Evolutionary conservation across 139 green algal species (phyloP), one percentile per base, ranked within the genome.

Genomic region (Coelastrella sp.): DNA sequence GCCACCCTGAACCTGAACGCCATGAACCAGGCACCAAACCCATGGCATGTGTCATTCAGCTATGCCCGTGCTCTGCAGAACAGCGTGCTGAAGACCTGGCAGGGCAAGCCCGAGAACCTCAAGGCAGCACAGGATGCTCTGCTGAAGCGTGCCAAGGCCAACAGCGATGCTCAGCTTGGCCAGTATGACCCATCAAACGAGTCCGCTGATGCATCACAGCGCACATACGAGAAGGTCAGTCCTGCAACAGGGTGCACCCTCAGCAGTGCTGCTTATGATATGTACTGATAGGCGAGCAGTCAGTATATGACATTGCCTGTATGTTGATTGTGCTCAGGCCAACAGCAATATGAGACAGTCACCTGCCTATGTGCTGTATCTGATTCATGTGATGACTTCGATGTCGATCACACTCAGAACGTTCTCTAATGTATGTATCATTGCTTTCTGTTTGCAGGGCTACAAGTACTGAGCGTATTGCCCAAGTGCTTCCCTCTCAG

Each of bases 11-110:
- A 99, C 96, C 92, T 99, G 72, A 99, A 99, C 91, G 97, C 96
- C 90, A 99, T 99, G 97, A 99, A 99, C 97, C 93, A 98, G 95
- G 88, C 69, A 50, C 95, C 97, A 89, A 99, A 99, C 96, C 97
- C 97, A n/a, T 99, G 97, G 97, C 97, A 99, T 91, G 97, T 99
- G 92, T 99, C 97, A 59, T 99, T 99, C 97, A 99, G 96, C n/a
- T 99, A 99, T 92, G 97, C 97, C 25, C 96, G 97, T 86, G 97
- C 97, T 23, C 95, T 99, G 81, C 96, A 98, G 92, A 96, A 96
- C 92, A 91, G 89, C 73, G 93, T 96, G 57, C 92, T 97, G 35
- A 96, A 96, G 91, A 96, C 90, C 34, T 98, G 94, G 94, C 85
- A 88, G 90, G 91, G 97, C 72, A 94, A 99, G 90, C 90, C 94